These are phyloP conservation scores for Xylaria sp. DNA, from an alignment of 2,329 filamentous ascomycete species.

Conservation along the genomic window DNA sequence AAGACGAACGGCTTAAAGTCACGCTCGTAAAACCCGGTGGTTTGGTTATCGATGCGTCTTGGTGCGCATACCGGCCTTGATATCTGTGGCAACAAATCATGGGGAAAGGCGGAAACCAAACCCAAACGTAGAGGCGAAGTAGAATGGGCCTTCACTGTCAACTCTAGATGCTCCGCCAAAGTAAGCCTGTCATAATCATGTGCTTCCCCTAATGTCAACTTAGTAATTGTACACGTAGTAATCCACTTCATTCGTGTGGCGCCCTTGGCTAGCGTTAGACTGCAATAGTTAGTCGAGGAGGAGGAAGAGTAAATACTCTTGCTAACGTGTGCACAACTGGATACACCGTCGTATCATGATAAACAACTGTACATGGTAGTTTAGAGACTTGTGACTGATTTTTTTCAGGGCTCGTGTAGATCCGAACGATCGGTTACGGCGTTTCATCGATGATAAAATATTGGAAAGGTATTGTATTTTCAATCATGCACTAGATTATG, in stretches of 20 bases:
- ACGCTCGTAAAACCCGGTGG: constrained; percentile 61
- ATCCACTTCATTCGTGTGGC: not conserved
- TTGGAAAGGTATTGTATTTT: not conserved
- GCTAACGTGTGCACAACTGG: not conserved
- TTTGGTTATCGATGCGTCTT: constrained; percentile 54
- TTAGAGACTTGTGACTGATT: not conserved
- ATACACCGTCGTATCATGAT: not conserved
- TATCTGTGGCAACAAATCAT: constrained; percentile 52
- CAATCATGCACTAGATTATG: not conserved
- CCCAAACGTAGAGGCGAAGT: constrained; percentile 68
- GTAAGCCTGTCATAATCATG: constrained; percentile 71
- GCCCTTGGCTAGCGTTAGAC: not conserved
- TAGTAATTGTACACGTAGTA: not conserved
- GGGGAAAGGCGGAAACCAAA: constrained; percentile 64
- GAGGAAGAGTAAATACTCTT: not conserved
- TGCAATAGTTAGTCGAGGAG: not conserved
- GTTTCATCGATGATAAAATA: no score
- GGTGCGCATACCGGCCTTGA: constrained; percentile 34
- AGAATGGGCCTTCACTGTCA: constrained; percentile 66
- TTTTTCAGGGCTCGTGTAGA: not conserved
- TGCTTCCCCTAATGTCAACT: constrained; percentile 60
- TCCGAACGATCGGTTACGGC: not conserved
- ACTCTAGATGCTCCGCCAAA: constrained; percentile 66
- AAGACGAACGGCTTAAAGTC: constrained; percentile 67
- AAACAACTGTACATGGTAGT: not conserved